Percentiles rank a stretch among this genome's conserved stretches.
Evolutionary conservation across 139 green algal species (phyloP).

Genomic region (Micromonas commoda): DNA sequence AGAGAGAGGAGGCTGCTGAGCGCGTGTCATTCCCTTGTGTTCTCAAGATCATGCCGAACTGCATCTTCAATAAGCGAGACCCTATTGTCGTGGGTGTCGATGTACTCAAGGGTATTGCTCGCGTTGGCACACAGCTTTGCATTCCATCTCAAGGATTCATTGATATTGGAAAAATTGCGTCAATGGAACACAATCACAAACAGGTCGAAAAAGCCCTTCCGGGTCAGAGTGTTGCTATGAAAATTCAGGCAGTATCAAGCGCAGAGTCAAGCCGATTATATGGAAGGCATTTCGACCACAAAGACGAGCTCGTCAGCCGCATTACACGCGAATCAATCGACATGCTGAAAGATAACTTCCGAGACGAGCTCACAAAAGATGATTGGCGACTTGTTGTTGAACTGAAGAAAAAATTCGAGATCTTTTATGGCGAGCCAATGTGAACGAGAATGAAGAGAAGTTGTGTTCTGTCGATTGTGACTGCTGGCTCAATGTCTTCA

Average conservation of each 20-base stretch:
- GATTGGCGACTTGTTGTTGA: slow-evolving; percentile 90
- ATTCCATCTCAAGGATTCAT: slow-evolving; percentile 67
- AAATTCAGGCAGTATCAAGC: slow-evolving; percentile 79
- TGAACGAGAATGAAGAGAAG: no score
- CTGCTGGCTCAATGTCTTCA: no score
- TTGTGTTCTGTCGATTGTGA: no score
- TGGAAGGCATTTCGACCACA: slow-evolving; percentile 90
- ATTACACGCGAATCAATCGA: slow-evolving; percentile 76
- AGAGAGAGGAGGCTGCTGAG: slow-evolving; percentile 71
- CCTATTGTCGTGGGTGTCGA: slow-evolving; percentile 95
- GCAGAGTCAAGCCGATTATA: slow-evolving; percentile 71
- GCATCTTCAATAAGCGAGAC: slow-evolving; percentile 97
- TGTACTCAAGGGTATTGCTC: slow-evolving; percentile 63
- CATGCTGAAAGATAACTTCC: slow-evolving; percentile 68
- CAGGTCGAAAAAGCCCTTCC: slow-evolving; percentile 64
- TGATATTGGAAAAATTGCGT: slow-evolving; percentile 82
- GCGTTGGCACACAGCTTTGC: slow-evolving; percentile 66
- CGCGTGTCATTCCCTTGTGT: slow-evolving; percentile 89
- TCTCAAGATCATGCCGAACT: slow-evolving; percentile 80
- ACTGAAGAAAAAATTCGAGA: slow-evolving; percentile 69
- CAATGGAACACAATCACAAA: slow-evolving; percentile 94
- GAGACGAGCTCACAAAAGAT: slow-evolving; percentile 83
- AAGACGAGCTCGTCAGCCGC: slow-evolving; percentile 60
- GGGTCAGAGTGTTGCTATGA: slow-evolving; percentile 89
- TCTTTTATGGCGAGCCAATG: slow-evolving; percentile 6